Conservation (phyloP, 2,329 filamentous ascomycete species). For the Pyricularia sp. region DNA sequence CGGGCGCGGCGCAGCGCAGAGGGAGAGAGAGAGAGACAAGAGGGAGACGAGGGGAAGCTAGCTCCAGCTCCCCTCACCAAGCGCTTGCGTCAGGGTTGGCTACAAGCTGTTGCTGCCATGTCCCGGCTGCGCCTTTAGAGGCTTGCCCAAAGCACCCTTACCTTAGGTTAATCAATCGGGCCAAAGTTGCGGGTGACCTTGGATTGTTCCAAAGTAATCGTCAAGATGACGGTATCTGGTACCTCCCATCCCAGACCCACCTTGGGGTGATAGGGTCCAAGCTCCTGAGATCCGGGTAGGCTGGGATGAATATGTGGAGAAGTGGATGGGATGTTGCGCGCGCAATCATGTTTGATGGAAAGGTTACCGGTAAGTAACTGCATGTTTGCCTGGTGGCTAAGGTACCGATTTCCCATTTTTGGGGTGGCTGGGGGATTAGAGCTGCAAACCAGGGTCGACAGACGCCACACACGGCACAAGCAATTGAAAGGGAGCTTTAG, state of each 20-base stretch:
- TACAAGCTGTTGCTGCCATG: background rate
- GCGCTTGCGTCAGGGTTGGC: background rate
- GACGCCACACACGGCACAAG: background rate
- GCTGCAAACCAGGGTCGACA: background rate
- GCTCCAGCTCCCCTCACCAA: background rate
- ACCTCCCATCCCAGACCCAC: background rate
- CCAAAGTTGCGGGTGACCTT: slow-evolving; percentile 3
- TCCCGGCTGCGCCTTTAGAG: background rate
- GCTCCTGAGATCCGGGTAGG: background rate
- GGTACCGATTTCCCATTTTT: background rate
- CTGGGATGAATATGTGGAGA: background rate
- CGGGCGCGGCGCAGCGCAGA: background rate
- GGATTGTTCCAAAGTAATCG: background rate
- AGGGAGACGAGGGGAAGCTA: background rate
- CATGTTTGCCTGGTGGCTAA: background rate
- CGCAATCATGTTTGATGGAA: background rate
- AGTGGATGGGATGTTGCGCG: background rate
- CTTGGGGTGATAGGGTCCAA: background rate
- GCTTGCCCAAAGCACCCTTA: background rate
- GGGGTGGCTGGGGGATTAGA: background rate
- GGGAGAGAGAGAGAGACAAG: background rate
- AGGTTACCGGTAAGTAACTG: background rate
- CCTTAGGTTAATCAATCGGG: background rate
- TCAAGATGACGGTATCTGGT: slow-evolving; percentile 1
- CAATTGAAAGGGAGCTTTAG: background rate